These are phyloP conservation scores for Pseudopithomyces maydicus DNA, from an alignment of 2,329 filamentous ascomycete species.

Conservation along the genomic window DNA sequence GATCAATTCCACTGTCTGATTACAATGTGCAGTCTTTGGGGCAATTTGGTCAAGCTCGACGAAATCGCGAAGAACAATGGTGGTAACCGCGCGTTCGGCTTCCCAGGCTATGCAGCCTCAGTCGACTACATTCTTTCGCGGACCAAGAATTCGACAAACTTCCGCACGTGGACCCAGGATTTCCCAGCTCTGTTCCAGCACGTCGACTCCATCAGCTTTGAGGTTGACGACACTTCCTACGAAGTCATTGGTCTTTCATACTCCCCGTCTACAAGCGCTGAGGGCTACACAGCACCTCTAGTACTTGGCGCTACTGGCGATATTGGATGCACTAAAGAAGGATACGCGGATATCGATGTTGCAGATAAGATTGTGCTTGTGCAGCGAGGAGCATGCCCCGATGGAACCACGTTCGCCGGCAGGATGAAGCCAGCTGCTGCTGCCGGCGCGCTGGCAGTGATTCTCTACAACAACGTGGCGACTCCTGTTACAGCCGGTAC, in stretches of 20 bases:
- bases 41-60: conserved; percentile 60
- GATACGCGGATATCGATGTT: conserved; percentile 47
- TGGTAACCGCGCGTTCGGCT: conserved; percentile 65
- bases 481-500: conserved; percentile 48
- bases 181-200: conserved; percentile 53
- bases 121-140: conserved; percentile 62
- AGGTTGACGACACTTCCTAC: conserved; percentile 42
- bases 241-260: conserved; percentile 53
- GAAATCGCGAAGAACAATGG: conserved; percentile 61
- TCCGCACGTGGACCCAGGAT: conserved; percentile 54
- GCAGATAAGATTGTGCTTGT: conserved; percentile 49
- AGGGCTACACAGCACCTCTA: conserved; percentile 50
- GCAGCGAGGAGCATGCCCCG: conserved; percentile 48
- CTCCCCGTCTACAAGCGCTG: conserved; percentile 53
- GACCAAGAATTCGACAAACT: conserved; percentile 47
- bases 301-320: conserved; percentile 48
- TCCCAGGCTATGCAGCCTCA: conserved; percentile 64
- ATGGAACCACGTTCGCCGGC: conserved; percentile 48
- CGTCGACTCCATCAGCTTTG: conserved; percentile 50
- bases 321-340: conserved; percentile 47
- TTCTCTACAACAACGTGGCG: conserved; percentile 48
- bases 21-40: conserved; percentile 53
- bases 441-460: conserved; percentile 49
- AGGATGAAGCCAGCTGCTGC: conserved; percentile 47
- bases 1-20: neutral